A percentile compares a stretch with the other conserved stretches of the same genome.
Conservation (phyloP, 2,329 filamentous ascomycete species). For the Cladophialophora carrionii region DNA sequence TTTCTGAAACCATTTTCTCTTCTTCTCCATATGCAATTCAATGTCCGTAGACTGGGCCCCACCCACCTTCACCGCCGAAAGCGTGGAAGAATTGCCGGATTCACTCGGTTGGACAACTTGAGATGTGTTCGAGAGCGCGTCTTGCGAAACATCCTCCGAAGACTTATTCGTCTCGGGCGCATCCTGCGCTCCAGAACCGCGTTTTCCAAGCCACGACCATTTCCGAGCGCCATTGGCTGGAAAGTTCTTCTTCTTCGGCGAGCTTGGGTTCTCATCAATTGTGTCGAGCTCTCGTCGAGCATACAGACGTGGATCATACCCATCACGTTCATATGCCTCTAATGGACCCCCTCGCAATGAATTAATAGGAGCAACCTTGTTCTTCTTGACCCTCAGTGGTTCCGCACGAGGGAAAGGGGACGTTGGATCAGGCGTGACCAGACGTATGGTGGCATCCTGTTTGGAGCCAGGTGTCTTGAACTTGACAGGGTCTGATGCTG, state of each 20-base stretch:
- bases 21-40: constrained; percentile 35
- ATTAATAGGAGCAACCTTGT: constrained; percentile 37
- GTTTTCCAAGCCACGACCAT: constrained; percentile 52
- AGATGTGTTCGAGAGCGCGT: constrained; percentile 22
- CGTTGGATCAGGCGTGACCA: constrained; percentile 59
- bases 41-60: constrained; percentile 26
- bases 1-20: constrained; percentile 39
- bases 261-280: constrained; percentile 48
- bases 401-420: constrained; percentile 51
- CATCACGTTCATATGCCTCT: constrained; percentile 36
- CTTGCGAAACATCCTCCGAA: constrained; percentile 41
- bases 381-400: constrained; percentile 61
- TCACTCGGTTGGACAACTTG: constrained; percentile 39
- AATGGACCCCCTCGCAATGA: constrained; percentile 40
- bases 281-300: constrained; percentile 45
- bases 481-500: constrained; percentile 41
- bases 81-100: constrained; percentile 25
- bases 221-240: constrained; percentile 41
- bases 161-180: constrained; percentile 33
- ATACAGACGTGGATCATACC: constrained; percentile 41
- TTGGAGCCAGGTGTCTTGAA: constrained; percentile 22
- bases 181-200: constrained; percentile 34
- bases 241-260: constrained; percentile 40
- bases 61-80: constrained; percentile 19
- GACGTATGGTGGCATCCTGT: constrained; percentile 56